Conservation (phyloP, 371 early-diverging fungal genomes). For the Apophysomyces ossiformis region DNA sequence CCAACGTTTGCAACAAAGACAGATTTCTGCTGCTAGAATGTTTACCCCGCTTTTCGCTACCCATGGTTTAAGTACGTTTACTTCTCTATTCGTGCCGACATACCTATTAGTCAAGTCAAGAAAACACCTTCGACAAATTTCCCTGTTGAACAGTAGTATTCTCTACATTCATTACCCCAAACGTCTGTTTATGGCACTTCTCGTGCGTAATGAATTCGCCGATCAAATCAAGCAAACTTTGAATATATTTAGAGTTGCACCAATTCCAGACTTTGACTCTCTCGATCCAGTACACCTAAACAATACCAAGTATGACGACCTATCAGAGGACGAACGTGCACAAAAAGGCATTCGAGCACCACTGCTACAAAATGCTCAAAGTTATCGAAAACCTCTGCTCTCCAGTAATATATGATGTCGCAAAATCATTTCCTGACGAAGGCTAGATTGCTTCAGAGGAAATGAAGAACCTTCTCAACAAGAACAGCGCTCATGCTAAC, state of each 20-base stretch:
- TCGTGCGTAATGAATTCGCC: conserved; percentile 18
- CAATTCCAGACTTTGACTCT: no score
- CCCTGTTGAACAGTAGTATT: conserved; percentile 5
- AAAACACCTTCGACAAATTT: not conserved
- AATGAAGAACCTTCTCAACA: no score
- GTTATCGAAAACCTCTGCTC: not conserved
- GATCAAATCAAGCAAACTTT: not conserved
- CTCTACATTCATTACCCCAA: conserved; percentile 19
- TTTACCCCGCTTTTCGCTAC: conserved; percentile 12
- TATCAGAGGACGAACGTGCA: not conserved
- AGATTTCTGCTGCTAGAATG: conserved; percentile 9
- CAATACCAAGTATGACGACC: not conserved
- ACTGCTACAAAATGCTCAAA: not conserved
- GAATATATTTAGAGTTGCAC: no score
- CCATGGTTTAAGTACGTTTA: conserved; percentile 21
- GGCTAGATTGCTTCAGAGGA: no score
- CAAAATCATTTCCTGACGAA: not conserved
- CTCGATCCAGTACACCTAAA: not conserved
- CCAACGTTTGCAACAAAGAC: not conserved
- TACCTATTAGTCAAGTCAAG: not conserved
- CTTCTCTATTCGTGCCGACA: not conserved
- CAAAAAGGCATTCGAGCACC: not conserved
- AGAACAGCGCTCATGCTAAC: no score
- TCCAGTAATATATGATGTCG: not conserved
- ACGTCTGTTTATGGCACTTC: conserved; percentile 1